Evolutionary conservation across 2,329 filamentous ascomycete species (phyloP).

Genomic region (Diaporthe citri): DNA sequence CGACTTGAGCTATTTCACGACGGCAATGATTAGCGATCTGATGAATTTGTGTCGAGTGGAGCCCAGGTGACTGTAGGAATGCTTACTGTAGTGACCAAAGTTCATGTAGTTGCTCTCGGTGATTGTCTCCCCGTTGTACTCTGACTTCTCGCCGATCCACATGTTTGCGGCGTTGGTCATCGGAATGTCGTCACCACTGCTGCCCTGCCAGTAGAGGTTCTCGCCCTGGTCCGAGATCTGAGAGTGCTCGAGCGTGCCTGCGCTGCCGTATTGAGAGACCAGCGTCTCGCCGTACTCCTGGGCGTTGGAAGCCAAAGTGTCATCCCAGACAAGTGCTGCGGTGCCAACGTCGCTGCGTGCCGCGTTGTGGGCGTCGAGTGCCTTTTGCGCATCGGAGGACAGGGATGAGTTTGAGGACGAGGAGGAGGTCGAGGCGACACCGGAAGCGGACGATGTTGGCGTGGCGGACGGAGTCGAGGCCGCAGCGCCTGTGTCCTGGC

Average conservation of each 20-base stretch:
- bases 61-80: not conserved
- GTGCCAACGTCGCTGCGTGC: slow-evolving; percentile 20
- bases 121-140: slow-evolving; percentile 21
- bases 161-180: slow-evolving; percentile 24
- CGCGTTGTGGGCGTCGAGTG: slow-evolving; percentile 3
- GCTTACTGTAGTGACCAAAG: slow-evolving; percentile 26
- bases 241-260: slow-evolving; percentile 22
- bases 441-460: not conserved
- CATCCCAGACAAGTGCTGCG: slow-evolving; percentile 16
- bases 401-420: slow-evolving; percentile 7
- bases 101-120: slow-evolving; percentile 27
- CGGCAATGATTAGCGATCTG: not conserved
- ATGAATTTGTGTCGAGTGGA: no score
- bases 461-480: not conserved
- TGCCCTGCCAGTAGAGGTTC: slow-evolving; percentile 11
- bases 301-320: slow-evolving; percentile 5
- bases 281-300: slow-evolving; percentile 19
- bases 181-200: slow-evolving; percentile 7
- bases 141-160: slow-evolving; percentile 18
- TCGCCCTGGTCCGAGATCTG: slow-evolving; percentile 17
- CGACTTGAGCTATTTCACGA: slow-evolving; percentile 10
- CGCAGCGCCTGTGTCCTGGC: not conserved
- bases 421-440: not conserved
- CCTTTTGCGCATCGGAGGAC: slow-evolving; percentile 20
- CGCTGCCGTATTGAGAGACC: slow-evolving; percentile 2